Evolutionary conservation across 345 rosid species (phyloP).

Genomic region (Eucalyptus fibrosa): DNA sequence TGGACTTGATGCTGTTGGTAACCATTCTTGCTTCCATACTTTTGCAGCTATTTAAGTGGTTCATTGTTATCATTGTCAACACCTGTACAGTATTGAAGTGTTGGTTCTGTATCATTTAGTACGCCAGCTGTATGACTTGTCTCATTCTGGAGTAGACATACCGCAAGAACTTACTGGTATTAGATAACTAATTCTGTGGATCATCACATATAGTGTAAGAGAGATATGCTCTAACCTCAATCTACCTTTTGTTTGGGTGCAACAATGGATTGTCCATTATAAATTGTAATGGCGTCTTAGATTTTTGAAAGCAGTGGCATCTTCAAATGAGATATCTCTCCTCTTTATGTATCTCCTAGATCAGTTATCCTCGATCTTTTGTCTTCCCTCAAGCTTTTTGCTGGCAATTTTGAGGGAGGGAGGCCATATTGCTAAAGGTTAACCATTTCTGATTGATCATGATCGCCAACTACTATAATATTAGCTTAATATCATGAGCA

Average conservation of each 20-base stretch:
- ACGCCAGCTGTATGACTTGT: background rate
- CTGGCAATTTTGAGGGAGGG: background rate
- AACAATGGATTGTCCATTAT: background rate
- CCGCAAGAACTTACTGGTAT: background rate
- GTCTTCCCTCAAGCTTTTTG: background rate
- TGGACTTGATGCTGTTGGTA: conserved; percentile 84
- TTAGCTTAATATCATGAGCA: background rate
- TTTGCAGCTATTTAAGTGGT: background rate
- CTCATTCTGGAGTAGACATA: background rate
- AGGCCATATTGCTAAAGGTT: background rate
- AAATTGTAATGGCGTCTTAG: background rate
- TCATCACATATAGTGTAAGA: background rate
- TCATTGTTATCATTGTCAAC: background rate
- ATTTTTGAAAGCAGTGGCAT: background rate
- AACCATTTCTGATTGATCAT: background rate
- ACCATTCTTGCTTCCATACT: background rate
- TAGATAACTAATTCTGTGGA: background rate
- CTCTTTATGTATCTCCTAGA: background rate
- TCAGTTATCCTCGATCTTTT: background rate
- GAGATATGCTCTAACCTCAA: background rate
- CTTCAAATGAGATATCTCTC: background rate
- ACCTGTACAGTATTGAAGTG: background rate
- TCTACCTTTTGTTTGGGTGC: background rate
- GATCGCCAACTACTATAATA: background rate
- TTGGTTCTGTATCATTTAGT: background rate